Evolutionary conservation across 2,329 filamentous ascomycete species (phyloP).

Genomic region (Fusarium marasasianum): DNA sequence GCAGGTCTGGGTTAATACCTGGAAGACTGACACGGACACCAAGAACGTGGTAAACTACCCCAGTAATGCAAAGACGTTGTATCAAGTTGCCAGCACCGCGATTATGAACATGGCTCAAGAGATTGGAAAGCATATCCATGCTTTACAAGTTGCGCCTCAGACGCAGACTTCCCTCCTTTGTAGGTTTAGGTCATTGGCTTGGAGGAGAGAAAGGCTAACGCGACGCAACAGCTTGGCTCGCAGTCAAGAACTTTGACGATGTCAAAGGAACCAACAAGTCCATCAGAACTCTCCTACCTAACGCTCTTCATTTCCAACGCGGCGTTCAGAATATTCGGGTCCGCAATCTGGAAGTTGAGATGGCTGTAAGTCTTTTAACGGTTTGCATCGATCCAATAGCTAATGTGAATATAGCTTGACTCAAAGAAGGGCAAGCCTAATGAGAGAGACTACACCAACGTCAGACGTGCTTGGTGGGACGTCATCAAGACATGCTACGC

Average conservation of each 20-base stretch:
- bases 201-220: rapidly evolving
- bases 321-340: neutral
- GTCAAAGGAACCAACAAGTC: neutral
- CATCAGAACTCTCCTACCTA: neutral
- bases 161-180: neutral
- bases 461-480: neutral
- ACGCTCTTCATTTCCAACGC: neutral
- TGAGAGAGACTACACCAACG: neutral
- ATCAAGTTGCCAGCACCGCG: neutral
- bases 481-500: neutral
- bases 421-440: neutral
- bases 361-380: neutral
- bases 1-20: neutral
- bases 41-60: neutral
- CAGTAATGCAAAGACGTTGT: neutral
- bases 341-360: neutral
- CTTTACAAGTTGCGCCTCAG: neutral
- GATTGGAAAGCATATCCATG: neutral
- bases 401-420: neutral
- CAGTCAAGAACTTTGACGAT: neutral
- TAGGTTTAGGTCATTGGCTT: rapidly evolving
- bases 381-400: rapidly evolving
- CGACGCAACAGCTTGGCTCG: neutral
- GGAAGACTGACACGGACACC: neutral
- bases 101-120: neutral